Evolutionary conservation across 345 rosid genomes (phyloP).

Genomic region (Brassica cretica): DNA sequence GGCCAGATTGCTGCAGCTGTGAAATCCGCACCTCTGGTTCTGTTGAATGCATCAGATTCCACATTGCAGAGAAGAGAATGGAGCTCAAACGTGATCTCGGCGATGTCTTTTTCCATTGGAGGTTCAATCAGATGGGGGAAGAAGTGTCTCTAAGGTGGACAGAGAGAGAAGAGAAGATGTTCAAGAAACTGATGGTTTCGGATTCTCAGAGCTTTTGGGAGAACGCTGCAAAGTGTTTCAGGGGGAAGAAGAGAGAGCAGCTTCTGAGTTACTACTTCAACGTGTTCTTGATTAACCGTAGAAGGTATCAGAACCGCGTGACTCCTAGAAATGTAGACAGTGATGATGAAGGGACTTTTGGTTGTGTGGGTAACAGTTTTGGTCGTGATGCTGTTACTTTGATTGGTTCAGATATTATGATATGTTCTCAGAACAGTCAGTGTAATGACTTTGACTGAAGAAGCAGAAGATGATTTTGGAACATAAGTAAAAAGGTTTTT

Average conservation of each 20-base stretch:
- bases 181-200: constrained; percentile 45
- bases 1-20: constrained; percentile 58
- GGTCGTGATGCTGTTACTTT: constrained; percentile 49
- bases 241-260: constrained; percentile 50
- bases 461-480: constrained; percentile 7
- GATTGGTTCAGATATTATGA: constrained; percentile 41
- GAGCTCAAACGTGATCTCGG: constrained; percentile 65
- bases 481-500: background rate
- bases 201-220: constrained; percentile 45
- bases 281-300: constrained; percentile 56
- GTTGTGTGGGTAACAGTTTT: constrained; percentile 46
- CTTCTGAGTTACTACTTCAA: constrained; percentile 71
- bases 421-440: constrained; percentile 54
- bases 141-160: constrained; percentile 67
- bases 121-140: constrained; percentile 77
- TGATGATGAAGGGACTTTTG: constrained; percentile 55
- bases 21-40: constrained; percentile 40
- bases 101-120: constrained; percentile 55
- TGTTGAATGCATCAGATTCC: constrained; percentile 65
- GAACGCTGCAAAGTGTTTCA: constrained; percentile 41
- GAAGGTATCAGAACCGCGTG: constrained; percentile 70
- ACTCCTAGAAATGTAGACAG: constrained; percentile 53
- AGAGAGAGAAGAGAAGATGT: constrained; percentile 54
- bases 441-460: constrained; percentile 41
- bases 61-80: constrained; percentile 66